Conservation (phyloP, 495 filamentous ascomycete genomes). For the Aspergillus funiculosus region DNA sequence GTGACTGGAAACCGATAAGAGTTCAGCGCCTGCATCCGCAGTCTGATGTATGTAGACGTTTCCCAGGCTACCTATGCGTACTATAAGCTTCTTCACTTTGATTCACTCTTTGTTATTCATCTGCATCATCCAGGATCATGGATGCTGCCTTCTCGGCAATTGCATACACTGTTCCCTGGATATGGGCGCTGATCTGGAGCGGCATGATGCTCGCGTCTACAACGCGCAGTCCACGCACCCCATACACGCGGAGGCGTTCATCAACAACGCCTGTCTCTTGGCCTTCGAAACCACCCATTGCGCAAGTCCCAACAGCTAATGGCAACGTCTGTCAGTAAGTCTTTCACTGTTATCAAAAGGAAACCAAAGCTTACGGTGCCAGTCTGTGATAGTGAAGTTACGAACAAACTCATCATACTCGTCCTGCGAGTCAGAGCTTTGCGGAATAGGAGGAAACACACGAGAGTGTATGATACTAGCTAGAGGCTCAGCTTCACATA, state of each 20-base stretch:
- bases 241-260: slow-evolving; percentile 42
- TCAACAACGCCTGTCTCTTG: slow-evolving; percentile 43
- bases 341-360: background rate
- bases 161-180: slow-evolving; percentile 51
- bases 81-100: no score
- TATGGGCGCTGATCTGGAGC: slow-evolving; percentile 44
- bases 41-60: no score
- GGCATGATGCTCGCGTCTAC: slow-evolving; percentile 53
- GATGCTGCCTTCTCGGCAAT: slow-evolving; percentile 47
- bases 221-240: slow-evolving; percentile 44
- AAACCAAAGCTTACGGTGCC: slow-evolving; percentile 38
- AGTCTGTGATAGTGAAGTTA: slow-evolving; percentile 36
- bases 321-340: background rate
- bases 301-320: slow-evolving; percentile 46
- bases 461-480: slow-evolving; percentile 32
- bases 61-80: no score
- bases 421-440: slow-evolving; percentile 13
- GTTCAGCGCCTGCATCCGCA: no score
- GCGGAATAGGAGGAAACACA: slow-evolving; percentile 31
- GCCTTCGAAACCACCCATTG: slow-evolving; percentile 41
- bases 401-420: slow-evolving; percentile 34
- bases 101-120: background rate
- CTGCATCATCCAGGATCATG: slow-evolving; percentile 30
- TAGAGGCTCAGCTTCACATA: slow-evolving; percentile 38
- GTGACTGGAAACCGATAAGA: no score